Base-by-base conservation (phyloP, 179 eudicot species). In the Silene coronaria region DNA sequence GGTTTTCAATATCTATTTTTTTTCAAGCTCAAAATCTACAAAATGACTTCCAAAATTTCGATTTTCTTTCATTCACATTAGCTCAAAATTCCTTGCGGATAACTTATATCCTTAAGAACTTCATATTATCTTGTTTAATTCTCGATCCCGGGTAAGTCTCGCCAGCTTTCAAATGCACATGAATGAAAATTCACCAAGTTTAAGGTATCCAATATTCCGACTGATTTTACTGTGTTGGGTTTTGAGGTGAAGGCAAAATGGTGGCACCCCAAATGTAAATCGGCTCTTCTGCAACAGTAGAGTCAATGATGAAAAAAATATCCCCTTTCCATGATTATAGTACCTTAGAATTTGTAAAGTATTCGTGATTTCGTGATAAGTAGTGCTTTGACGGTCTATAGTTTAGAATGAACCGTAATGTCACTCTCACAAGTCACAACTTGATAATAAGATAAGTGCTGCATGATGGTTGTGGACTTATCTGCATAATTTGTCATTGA, bases 371-470 rank as follows among this genome's bases (percentile, higher is more conserved):
- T 71, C 32, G 34, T 67, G 48, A 46, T 55, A 55, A 72, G 30
- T 74, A 48, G 63, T 77, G 75, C 45, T 57, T 78, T 59, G 77
- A 73, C 23, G 26, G 67, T 67, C 53, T 38, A 68, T 42, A 36
- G 10, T 71, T 45, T 55, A 38, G 27, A 75, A 14, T 14, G 27
- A 28, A 24, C 36, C 66, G 67, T 53, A 68, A 70, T 72, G 42
- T 63, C 58, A 55, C 27, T 28, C 24, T 75, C 75, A 23, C 76
- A 46, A 76, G 48, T 42, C 13, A 42, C 48, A 42, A 42, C 8
- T 48, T 76, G 83, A 59, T 77, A 26, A 64, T 65, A 59, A 67
- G 80, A 80, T 74, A 70, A 81, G 78, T 73, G 80, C 78, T 69
- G 63, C 61, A 59, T 77, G 77, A 62, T 73, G 80, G 72, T 77